phyloP scores from a whole-genome alignment of 306 rosid genomes.

The Oemleria cerasiformis region DNA sequence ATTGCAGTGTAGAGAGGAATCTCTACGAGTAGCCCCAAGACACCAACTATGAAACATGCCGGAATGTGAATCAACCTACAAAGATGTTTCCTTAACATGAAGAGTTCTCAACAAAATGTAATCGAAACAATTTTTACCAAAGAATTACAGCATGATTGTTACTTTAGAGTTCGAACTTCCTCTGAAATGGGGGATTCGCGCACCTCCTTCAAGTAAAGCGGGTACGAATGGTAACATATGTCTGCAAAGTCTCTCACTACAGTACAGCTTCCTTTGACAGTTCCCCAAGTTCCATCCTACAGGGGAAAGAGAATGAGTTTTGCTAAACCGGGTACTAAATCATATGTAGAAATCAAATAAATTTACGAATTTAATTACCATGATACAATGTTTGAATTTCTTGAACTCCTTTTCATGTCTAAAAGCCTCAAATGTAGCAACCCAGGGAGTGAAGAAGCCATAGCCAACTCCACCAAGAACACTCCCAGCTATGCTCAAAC shows the following conservation, averaged over 20 bases:
- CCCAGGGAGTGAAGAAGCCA: conserved; percentile 86
- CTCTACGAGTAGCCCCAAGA: conserved; percentile 60
- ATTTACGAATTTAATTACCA: conserved; percentile 38
- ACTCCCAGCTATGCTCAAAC: conserved; percentile 70
- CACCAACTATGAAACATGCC: conserved; percentile 52
- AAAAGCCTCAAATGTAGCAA: conserved; percentile 86
- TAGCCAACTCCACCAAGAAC: conserved; percentile 72
- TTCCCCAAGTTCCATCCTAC: conserved; percentile 85
- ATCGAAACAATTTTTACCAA: too few relatives aligned
- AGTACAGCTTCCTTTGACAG: conserved; percentile 79
- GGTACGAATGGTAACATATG: conserved; percentile 71
- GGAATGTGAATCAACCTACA: conserved; percentile 82
- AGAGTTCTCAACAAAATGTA: too few relatives aligned
- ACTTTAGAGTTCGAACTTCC: conserved; percentile 60
- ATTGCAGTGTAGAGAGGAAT: conserved; percentile 66
- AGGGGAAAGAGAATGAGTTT: not conserved
- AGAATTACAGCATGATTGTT: not conserved
- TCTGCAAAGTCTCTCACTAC: conserved; percentile 88
- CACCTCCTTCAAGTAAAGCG: conserved; percentile 66
- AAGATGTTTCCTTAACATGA: too few relatives aligned
- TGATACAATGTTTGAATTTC: conserved; percentile 55
- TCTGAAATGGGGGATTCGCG: conserved; percentile 54
- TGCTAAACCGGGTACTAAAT: not conserved
- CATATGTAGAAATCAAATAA: conserved; percentile 9
- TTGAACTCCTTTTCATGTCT: conserved; percentile 54